phyloP scores from a whole-genome alignment of 495 filamentous ascomycete genomes.

The Xanthoparmelia taractica region DNA sequence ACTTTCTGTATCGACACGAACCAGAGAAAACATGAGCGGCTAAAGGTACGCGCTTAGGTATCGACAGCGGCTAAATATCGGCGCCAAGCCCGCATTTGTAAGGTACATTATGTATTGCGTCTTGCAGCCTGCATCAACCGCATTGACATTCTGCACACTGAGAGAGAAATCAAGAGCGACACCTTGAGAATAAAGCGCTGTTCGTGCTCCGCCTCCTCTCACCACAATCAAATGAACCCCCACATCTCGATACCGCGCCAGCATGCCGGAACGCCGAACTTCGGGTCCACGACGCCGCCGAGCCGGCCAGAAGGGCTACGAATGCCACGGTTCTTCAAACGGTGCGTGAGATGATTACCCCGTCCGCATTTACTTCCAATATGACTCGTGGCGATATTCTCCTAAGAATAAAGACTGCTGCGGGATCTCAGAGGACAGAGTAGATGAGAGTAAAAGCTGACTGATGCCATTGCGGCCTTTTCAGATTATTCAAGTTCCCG shows the following conservation, averaged over 20 bases:
- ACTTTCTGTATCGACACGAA: no score
- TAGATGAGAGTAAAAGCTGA: neutral
- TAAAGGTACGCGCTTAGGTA: neutral
- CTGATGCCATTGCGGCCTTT: neutral
- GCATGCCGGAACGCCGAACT: constrained; percentile 47
- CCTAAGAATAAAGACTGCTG: no score
- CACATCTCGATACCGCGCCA: constrained; percentile 56
- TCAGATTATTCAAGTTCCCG: constrained; percentile 56
- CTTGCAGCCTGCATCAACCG: no score
- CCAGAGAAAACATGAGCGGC: no score
- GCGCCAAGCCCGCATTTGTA: constrained; percentile 1
- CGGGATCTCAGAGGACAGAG: neutral
- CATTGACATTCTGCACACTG: no score
- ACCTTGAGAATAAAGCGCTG: no score
- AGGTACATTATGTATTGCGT: neutral
- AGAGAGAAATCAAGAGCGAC: no score
- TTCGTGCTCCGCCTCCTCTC: no score
- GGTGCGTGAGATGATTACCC: constrained; percentile 28
- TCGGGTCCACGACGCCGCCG: constrained; percentile 44
- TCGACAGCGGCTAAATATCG: neutral
- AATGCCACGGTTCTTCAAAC: constrained; percentile 52
- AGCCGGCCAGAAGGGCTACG: constrained; percentile 45
- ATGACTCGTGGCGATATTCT: no score
- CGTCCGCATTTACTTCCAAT: no score
- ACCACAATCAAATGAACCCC: constrained; percentile 44